A percentile compares a stretch with the other conserved stretches of the same genome.
Conservation (phyloP, 345 rosid species). For the Viola odorata region DNA sequence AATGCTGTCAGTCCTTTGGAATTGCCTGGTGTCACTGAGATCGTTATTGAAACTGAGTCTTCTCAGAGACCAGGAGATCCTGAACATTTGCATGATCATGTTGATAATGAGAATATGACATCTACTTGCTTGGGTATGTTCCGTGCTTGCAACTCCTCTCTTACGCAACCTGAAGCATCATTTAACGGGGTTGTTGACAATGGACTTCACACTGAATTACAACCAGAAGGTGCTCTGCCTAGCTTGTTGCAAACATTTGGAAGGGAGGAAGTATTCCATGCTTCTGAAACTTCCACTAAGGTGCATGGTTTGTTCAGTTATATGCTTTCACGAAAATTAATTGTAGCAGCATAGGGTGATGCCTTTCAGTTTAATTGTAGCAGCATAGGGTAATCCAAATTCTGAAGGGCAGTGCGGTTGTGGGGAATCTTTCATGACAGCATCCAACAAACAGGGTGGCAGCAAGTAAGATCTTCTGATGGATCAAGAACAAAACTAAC, state of each 20-base stretch:
- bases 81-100: constrained; percentile 18
- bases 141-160: constrained; percentile 35
- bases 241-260: constrained; percentile 14
- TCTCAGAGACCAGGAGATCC: constrained; percentile 24
- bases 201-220: constrained; percentile 9
- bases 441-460: too few relatives aligned
- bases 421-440: too few relatives aligned
- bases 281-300: constrained; percentile 26
- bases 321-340: too few relatives aligned
- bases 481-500: too few relatives aligned
- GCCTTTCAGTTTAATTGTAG: too few relatives aligned
- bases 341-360: too few relatives aligned
- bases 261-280: constrained; percentile 19
- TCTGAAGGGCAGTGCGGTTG: too few relatives aligned
- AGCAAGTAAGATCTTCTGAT: too few relatives aligned
- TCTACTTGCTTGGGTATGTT: constrained; percentile 16
- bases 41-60: constrained; percentile 34
- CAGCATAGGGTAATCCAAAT: too few relatives aligned
- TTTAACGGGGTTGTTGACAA: constrained; percentile 18
- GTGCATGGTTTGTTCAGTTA: constrained; percentile 41
- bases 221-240: constrained; percentile 16
- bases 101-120: constrained; percentile 18
- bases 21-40: constrained; percentile 21
- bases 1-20: constrained; percentile 31
- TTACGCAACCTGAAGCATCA: constrained; percentile 10